Conservation (phyloP, 192 early-diverging fungal species). For the Fimicolochytrium jonesii region DNA sequence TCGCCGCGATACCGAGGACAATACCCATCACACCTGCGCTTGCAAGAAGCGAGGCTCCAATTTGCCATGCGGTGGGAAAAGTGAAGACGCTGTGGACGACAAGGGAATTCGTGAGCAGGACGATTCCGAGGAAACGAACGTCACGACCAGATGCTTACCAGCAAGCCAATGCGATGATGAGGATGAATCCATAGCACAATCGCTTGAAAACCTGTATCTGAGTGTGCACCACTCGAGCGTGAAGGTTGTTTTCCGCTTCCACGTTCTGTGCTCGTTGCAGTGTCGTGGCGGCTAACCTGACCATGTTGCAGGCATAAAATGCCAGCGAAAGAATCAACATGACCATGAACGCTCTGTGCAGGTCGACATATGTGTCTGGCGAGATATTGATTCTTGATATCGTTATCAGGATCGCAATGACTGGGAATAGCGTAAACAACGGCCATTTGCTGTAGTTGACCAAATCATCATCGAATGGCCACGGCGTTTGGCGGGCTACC, state of each 20-base stretch:
- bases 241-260: constrained; percentile 24
- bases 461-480: constrained; percentile 27
- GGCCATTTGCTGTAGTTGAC: constrained; percentile 23
- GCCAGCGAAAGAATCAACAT: constrained; percentile 13
- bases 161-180: constrained; percentile 15
- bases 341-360: constrained; percentile 14
- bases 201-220: constrained; percentile 27
- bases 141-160: too few species aligned
- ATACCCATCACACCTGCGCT: constrained; percentile 27
- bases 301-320: constrained; percentile 12
- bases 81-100: constrained; percentile 19
- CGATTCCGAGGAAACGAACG: too few species aligned
- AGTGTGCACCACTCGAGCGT: constrained; percentile 25
- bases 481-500: constrained; percentile 19
- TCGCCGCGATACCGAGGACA: constrained; percentile 20
- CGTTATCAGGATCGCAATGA: constrained; percentile 21
- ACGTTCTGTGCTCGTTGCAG: constrained; percentile 13
- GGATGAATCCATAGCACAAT: constrained; percentile 21
- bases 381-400: not conserved
- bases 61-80: constrained; percentile 28
- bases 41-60: constrained; percentile 24
- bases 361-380: not conserved
- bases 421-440: constrained; percentile 12
- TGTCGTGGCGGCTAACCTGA: constrained; percentile 4
- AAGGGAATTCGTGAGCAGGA: too few species aligned